These are phyloP conservation scores for Aquilaria sinensis DNA, from an alignment of 345 rosid genomes.

Conservation along the genomic window DNA sequence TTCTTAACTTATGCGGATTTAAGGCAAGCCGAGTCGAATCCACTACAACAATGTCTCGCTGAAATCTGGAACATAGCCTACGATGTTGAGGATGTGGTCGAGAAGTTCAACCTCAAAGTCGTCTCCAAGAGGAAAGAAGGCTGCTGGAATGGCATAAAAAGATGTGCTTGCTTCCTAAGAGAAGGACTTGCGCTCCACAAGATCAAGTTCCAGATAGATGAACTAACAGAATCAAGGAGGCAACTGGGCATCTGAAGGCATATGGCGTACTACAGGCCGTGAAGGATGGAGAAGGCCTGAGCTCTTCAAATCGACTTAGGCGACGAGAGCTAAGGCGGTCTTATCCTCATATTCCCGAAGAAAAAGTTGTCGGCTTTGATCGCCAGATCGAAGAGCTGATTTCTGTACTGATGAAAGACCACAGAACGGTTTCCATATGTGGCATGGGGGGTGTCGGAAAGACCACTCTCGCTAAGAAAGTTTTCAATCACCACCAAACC, in stretches of 20 bases:
- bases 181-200: not conserved
- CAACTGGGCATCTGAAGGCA: not conserved
- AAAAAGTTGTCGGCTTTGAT: too few species aligned
- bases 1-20: conserved; percentile 1
- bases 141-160: not conserved
- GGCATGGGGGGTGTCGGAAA: too few species aligned
- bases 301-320: not conserved
- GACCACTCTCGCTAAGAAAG: too few species aligned
- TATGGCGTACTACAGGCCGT: not conserved
- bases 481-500: too few species aligned
- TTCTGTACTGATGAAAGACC: too few species aligned
- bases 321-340: not conserved
- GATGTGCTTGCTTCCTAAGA: not conserved
- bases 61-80: conserved; percentile 4
- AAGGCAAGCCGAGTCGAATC: not conserved
- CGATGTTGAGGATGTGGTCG: conserved; percentile 6
- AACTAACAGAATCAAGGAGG: not conserved
- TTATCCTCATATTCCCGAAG: too few species aligned
- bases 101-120: not conserved
- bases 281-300: not conserved
- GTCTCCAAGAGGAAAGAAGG: not conserved
- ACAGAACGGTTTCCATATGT: too few species aligned
- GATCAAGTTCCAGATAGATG: not conserved
- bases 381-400: too few species aligned
- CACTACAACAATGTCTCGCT: not conserved